Base-by-base conservation (phyloP, 2,329 filamentous ascomycete genomes). In the Fusarium continuum region DNA sequence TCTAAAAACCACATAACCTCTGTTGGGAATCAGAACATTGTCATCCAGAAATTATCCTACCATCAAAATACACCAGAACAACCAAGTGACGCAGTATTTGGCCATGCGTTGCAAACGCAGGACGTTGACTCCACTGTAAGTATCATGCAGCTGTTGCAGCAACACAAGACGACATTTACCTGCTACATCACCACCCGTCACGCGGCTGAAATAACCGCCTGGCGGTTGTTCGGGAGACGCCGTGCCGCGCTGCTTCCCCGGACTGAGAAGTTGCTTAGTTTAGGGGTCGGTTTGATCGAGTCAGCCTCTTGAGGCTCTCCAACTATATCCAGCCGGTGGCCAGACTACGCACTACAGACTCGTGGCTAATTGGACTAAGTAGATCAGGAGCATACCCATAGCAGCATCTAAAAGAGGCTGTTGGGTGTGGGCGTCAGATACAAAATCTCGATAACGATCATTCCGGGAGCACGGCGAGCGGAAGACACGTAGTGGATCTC, bases 191-290 rank as follows among this genome's bases (percentile, higher is more conserved):
- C n/a, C 43, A 45, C 8, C 25, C n/a, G 16, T 17, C 16, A 9
- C 25, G 11, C 29, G 26, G 41, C 41, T 41, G 39, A 43, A 41
- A 54, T 40, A 36, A 47, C 54, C 39, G 55, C 43, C 46, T 29
- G 45, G 36, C 40, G 53, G 41, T 58, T 66, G 43, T 51, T 58
- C 52, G 55, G 56, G 62, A 66, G 57, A 55, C 54, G 54, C 52
- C 43, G 50, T 62, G 63, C 53, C 51, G 60, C 55, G 32, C 4
- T 50, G 28, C 52, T 65, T 70, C 67, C 63, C 65, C 63, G 31
- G 69, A 62, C 57, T 60, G 56, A 26, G 19, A 55, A 46, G 47
- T 61, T 49, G 28, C 43, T 34, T 43, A 45, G 23, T 10, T 46
- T 25, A 63, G 52, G 39, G 52, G 47, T 40, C 43, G 39, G 46